Base-by-base conservation (phyloP, 371 early-diverging fungal genomes). In the Sporodiniella umbellata region DNA sequence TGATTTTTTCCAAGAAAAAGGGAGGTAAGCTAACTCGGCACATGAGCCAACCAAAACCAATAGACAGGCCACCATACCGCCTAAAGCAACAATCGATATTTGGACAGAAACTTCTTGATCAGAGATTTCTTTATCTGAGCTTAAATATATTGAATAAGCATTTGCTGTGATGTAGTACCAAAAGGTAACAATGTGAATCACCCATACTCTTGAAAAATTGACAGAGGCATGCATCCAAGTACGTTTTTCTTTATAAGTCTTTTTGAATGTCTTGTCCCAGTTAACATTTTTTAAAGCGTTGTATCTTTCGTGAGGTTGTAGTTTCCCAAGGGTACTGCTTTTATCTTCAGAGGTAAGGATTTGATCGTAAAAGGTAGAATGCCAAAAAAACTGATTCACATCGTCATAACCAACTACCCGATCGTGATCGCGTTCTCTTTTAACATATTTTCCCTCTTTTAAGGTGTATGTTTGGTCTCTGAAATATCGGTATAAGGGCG, bases 351-450 rank as follows among this genome's bases (percentile, higher is more conserved):
- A 65, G 2, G 87, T 61, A 24, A 62, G 54, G 33, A 90, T 81
- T 22, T 70, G 65, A 23, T 78, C 75, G 55, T 93, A 74, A 8
- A 83, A 79, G 30, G 83, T 82, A 1, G 84, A 79, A 23, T 82
- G 69, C 92, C 93, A 92, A 66, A 95, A 94, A 26, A 86, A 72
- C 56, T 95, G 91, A 59, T 95, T 95, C 46, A 91, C 83, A 54
- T 95, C 94, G 62, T 92, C 94, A 63, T 94, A 93, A 15, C 93
- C 93, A 37, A 95, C 80, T 5, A 84, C 83, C 18, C 76, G 65
- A 23, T 83, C 75, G 63, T 95, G 95, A 51, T 93, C 94, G 40
- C 79, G 79, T 68, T 92, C 92, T 39, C 85, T 78, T 63, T 86
- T 90, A 33, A 87, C 78, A 53, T 80, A 84, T 43, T 80, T 83